These are phyloP conservation scores for Hyphopichia khmerensis DNA, from an alignment of 1,139 yeast genomes.

Conservation along the genomic window DNA sequence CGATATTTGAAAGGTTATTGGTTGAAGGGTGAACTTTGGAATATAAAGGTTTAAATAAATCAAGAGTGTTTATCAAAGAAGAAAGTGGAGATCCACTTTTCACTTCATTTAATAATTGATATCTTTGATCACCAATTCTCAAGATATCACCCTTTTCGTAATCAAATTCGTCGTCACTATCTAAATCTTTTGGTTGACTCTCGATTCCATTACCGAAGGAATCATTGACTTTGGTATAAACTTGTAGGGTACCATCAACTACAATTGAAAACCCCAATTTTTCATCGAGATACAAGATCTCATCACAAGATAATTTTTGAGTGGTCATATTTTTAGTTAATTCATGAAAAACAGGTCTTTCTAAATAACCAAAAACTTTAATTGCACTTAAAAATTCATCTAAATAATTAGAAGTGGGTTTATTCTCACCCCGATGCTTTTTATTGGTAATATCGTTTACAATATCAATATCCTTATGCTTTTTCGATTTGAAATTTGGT, in stretches of 20 bases:
- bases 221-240: constrained; percentile 58
- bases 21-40: not conserved
- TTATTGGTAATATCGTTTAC: constrained; percentile 29
- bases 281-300: constrained; percentile 69
- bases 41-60: constrained; percentile 41
- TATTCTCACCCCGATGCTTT: constrained; percentile 22
- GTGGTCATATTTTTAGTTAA: constrained; percentile 91
- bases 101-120: constrained; percentile 79
- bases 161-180: constrained; percentile 19
- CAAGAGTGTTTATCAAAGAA: constrained; percentile 75
- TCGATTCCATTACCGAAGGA: constrained; percentile 5
- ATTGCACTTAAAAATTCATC: constrained; percentile 91
- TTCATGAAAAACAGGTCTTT: constrained; percentile 87
- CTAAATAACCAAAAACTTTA: constrained; percentile 91
- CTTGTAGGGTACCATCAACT: constrained; percentile 89
- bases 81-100: constrained; percentile 85
- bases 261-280: constrained; percentile 85
- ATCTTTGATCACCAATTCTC: constrained; percentile 51
- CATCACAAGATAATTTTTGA: constrained; percentile 76
- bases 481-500: constrained; percentile 8
- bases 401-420: constrained; percentile 48
- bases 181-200: constrained; percentile 3
- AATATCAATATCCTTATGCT: constrained; percentile 16
- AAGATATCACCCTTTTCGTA: constrained; percentile 42
- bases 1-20: not conserved